These are phyloP conservation scores for Oryza punctata DNA, from an alignment of 176 grass and related monocot genomes.

Conservation along the genomic window DNA sequence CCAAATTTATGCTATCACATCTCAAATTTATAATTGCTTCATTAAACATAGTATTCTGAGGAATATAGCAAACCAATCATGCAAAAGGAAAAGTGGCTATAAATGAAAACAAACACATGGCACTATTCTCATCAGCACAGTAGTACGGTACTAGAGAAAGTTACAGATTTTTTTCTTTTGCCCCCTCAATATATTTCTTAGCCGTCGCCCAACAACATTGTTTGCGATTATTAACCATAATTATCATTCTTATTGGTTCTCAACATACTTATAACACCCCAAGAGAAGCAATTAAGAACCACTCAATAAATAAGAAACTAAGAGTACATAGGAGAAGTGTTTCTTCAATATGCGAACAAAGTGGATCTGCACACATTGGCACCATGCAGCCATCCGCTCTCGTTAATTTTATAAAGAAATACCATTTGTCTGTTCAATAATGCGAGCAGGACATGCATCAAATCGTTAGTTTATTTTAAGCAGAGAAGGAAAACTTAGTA, in stretches of 20 bases:
- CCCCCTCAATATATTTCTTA: not conserved
- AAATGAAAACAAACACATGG: not conserved
- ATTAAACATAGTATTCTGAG: not conserved
- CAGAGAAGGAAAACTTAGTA: not conserved
- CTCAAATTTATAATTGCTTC: not conserved
- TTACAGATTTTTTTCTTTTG: not conserved
- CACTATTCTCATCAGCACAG: not conserved
- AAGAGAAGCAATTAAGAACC: not conserved
- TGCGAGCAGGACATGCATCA: not conserved
- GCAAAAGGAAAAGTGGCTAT: not conserved
- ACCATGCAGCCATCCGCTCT: not conserved
- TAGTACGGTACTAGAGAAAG: not conserved
- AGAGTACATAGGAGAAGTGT: not conserved
- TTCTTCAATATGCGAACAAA: not conserved
- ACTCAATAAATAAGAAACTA: not conserved
- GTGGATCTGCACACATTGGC: not conserved
- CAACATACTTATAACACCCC: not conserved
- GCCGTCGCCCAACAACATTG: not conserved
- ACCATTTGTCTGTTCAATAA: not conserved
- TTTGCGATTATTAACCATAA: not conserved
- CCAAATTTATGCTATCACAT: not conserved
- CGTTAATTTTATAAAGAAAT: not conserved
- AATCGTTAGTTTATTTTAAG: not conserved
- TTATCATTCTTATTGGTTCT: not conserved
- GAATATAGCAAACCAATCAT: not conserved